phyloP scores from a whole-genome alignment of 179 eudicot genomes.

The Spinacia oleracea region DNA sequence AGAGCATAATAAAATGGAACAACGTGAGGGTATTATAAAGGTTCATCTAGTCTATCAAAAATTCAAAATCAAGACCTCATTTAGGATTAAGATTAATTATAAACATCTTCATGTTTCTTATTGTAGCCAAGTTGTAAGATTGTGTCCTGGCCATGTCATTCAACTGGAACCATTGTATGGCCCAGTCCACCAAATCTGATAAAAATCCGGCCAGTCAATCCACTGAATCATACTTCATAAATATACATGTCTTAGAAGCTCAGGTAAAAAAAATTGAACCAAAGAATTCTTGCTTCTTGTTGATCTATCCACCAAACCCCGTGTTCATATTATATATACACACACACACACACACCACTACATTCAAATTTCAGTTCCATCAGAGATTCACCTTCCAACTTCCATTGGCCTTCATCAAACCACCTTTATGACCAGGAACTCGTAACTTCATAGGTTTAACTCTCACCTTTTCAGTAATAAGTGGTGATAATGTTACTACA shows the following conservation, averaged over 20 bases:
- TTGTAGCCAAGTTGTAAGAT: not conserved
- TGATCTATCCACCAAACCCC: not conserved
- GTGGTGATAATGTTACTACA: not conserved
- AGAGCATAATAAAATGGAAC: not conserved
- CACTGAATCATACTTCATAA: not conserved
- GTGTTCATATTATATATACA: not conserved
- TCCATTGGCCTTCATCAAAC: not conserved
- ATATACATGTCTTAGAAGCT: not conserved
- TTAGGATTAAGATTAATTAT: not conserved
- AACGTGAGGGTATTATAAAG: not conserved
- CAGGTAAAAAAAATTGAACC: not conserved
- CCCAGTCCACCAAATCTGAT: not conserved
- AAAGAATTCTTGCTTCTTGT: not conserved
- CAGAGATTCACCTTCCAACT: conserved; percentile 1
- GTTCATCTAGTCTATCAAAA: not conserved
- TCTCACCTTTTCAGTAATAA: not conserved
- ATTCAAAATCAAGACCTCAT: not conserved
- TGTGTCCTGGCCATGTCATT: not conserved
- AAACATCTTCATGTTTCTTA: not conserved
- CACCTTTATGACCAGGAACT: not conserved
- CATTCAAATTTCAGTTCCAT: not conserved
- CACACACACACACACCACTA: too few relatives aligned
- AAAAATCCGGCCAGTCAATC: too few relatives aligned
- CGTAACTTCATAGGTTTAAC: not conserved
- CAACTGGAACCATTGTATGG: not conserved